Evolutionary conservation across 768 basidiomycete species (phyloP).

Genomic region (Kwoniella bestiolae): DNA sequence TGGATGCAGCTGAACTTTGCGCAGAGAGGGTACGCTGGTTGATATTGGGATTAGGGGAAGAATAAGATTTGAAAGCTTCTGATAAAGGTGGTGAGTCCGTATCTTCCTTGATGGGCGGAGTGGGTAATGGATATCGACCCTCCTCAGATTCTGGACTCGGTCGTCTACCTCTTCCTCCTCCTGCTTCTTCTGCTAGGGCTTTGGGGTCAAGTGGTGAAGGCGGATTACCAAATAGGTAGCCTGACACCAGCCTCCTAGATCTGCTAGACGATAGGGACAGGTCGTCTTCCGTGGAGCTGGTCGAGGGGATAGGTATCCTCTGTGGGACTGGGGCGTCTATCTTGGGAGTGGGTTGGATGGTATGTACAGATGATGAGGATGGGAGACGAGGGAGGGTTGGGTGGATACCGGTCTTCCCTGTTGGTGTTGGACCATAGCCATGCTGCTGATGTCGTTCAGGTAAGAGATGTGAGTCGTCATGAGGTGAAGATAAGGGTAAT

Average conservation of each 20-base stretch:
- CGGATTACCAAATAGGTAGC: slow-evolving; percentile 54
- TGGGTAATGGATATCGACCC: slow-evolving; percentile 17
- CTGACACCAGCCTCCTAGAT: slow-evolving; percentile 44
- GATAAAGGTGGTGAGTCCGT: slow-evolving; percentile 39
- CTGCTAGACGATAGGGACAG: slow-evolving; percentile 39
- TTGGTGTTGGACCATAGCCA: too few species aligned
- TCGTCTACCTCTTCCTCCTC: neutral
- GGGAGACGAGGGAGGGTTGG: slow-evolving; percentile 1
- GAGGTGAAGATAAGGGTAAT: slow-evolving; percentile 3
- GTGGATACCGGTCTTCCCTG: neutral
- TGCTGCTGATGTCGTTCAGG: neutral
- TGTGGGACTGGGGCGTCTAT: slow-evolving; percentile 11
- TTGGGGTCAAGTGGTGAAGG: slow-evolving; percentile 20
- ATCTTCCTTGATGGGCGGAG: slow-evolving; percentile 14
- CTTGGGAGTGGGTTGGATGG: neutral
- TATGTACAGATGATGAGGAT: neutral
- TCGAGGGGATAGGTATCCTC: slow-evolving; percentile 5
- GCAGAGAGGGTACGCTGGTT: neutral
- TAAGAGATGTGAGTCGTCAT: slow-evolving; percentile 7
- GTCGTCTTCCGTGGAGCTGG: slow-evolving; percentile 21
- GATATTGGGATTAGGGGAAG: slow-evolving; percentile 16
- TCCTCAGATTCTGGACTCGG: slow-evolving; percentile 15
- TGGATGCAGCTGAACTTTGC: too few species aligned
- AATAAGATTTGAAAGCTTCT: slow-evolving; percentile 27
- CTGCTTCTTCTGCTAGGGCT: neutral